Base-by-base conservation (phyloP, 345 rosid genomes). In the Salix caprea region DNA sequence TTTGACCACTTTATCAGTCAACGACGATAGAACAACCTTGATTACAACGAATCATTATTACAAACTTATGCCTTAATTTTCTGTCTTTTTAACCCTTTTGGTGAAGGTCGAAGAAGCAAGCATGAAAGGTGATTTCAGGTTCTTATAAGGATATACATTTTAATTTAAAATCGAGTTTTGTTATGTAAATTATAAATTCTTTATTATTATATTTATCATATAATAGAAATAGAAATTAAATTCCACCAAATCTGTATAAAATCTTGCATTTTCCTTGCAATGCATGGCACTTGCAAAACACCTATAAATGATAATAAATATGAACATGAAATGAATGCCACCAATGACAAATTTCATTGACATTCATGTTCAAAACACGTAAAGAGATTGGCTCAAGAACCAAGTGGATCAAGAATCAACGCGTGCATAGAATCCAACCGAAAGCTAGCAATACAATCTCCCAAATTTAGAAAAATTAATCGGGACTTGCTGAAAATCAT, bases 391-490 rank as follows among this genome's bases (percentile, higher is more conserved):
- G 11, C 62, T 58, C 14, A 4, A 1, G 23, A 8, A 4, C 23
- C 19, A 3, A 71, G 65, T 32, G 28, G 18, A 65, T 75, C 23
- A 54, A 70, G 68, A 78, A 74, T 42, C 14, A 56, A 56, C 26
- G 62, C 73, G 11, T 18, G 24, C 39, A 71, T 18, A 60, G 58
- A 67, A 77, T 62, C 9, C 30, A 30, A 60, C 85, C 78, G 82
- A 82, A 82, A 82, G 85, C 50, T 16, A 70, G 7, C 11, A 37
- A n/a, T 23, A n/a, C 28, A 1, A 23, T 8, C 61, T 8, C 61
- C 61, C 61, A n/a, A 10, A 58, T 3, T 10, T 23, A 58, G 62
- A 23, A 50, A 40, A 48, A 60, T 14, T 65, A 54, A 42, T 21
- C 36, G 1, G 16, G 66, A 37, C 13, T 73, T 68, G 58, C 71